Evolutionary conservation across 164 flowering plant genomes (phyloP).

Genomic region (Brasenia schreberi): DNA sequence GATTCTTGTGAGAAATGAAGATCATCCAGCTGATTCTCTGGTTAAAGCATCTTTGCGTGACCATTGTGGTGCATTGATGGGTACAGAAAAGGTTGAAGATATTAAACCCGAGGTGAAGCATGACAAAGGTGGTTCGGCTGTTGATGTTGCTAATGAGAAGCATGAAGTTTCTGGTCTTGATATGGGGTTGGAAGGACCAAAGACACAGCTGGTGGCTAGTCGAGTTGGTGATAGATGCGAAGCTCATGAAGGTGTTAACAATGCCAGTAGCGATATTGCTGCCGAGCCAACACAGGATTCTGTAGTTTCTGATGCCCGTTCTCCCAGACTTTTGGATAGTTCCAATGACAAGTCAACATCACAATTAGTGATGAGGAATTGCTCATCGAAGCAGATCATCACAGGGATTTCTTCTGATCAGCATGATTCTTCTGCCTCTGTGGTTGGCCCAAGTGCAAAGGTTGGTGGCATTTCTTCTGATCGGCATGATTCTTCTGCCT

Average conservation of each 20-base stretch:
- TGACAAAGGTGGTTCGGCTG: not conserved
- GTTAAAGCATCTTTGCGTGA: not conserved
- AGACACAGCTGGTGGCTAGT: not conserved
- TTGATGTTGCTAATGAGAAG: not conserved
- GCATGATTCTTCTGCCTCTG: not conserved
- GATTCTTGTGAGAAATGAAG: conserved; percentile 6
- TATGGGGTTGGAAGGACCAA: not conserved
- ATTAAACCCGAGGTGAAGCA: not conserved
- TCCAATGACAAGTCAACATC: not conserved
- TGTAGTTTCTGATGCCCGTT: not conserved
- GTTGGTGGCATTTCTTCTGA: not conserved
- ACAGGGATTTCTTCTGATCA: not conserved
- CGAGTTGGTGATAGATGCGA: not conserved
- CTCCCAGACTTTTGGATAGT: not conserved
- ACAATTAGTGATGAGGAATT: not conserved
- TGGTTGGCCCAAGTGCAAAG: not conserved
- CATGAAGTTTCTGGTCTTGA: not conserved
- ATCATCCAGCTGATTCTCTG: not conserved
- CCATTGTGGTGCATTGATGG: not conserved
- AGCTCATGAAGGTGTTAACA: not conserved
- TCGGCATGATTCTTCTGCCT: not conserved
- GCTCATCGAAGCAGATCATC: not conserved
- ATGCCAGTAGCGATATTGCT: not conserved
- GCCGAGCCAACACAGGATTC: not conserved
- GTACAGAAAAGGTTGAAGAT: not conserved